A percentile compares a stretch with the other conserved stretches of the same genome.
These are phyloP conservation scores for Mycena vulgaris DNA, from an alignment of 768 basidiomycete species.

Conservation along the genomic window DNA sequence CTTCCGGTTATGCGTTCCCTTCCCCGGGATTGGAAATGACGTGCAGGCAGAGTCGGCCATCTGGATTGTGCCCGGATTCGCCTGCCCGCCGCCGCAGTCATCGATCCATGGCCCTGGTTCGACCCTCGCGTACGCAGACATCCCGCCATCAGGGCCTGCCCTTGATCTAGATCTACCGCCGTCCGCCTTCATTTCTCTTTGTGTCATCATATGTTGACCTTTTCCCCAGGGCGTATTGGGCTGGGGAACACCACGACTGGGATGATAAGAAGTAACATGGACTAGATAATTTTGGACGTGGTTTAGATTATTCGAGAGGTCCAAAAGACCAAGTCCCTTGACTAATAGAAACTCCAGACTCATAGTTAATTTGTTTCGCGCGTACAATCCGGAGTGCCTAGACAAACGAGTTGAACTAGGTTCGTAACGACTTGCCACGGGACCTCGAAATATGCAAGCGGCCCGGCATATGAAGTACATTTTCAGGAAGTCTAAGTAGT, in stretches of 20 bases:
- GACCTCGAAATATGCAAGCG: no score
- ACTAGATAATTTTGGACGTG: no score
- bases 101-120: background rate
- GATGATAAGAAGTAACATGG: no score
- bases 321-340: no score
- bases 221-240: slow-evolving; percentile 12
- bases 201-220: background rate
- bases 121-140: slow-evolving; percentile 3
- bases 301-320: no score
- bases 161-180: slow-evolving; percentile 19
- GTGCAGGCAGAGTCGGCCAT: slow-evolving; percentile 12
- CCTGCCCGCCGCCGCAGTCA: slow-evolving; percentile 2
- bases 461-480: no score
- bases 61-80: slow-evolving; percentile 22
- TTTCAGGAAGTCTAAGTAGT: no score
- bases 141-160: slow-evolving; percentile 13
- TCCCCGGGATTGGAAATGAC: slow-evolving; percentile 25
- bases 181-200: background rate
- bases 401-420: no score
- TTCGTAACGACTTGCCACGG: no score
- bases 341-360: no score
- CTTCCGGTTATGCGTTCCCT: slow-evolving; percentile 11
- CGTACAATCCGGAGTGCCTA: no score
- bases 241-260: slow-evolving; percentile 22
- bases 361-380: no score